Conservation (phyloP, 176 grass and related monocot genomes). For the Puccinellia tenuiflora region DNA sequence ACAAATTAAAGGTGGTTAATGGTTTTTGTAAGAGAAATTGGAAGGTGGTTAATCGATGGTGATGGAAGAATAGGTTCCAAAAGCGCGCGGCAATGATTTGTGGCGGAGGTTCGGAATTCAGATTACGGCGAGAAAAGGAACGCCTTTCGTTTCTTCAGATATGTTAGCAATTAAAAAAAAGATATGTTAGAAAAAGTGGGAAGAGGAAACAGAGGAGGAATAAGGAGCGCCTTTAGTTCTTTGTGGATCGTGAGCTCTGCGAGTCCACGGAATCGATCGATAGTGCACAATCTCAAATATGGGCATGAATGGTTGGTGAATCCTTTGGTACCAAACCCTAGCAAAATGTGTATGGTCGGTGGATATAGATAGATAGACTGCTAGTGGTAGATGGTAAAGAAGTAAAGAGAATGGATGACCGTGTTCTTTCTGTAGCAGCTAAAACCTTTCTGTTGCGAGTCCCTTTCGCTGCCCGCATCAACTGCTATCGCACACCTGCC, state of each 20-base stretch:
- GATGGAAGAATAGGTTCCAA: not conserved
- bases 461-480: constrained; percentile 14
- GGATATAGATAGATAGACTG: not conserved
- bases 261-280: too few species aligned
- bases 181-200: too few species aligned
- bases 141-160: not conserved
- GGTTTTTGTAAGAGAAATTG: too few species aligned
- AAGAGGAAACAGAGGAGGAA: too few species aligned
- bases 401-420: not conserved
- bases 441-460: constrained; percentile 28
- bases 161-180: too few species aligned
- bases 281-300: too few species aligned
- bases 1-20: not conserved
- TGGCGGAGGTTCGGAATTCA: not conserved
- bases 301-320: too few species aligned
- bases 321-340: not conserved
- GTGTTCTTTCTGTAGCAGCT: not conserved
- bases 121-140: not conserved
- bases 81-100: constrained; percentile 15
- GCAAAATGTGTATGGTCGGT: not conserved
- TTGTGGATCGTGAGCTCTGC: not conserved
- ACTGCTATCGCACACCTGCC: not conserved
- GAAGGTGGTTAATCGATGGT: not conserved
- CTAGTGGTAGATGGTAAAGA: not conserved
- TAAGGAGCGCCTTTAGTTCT: not conserved